A percentile compares a stretch with the other conserved stretches of the same genome.
phyloP scores from a whole-genome alignment of 2,329 filamentous ascomycete genomes.

The Dichotomopilus funicola region DNA sequence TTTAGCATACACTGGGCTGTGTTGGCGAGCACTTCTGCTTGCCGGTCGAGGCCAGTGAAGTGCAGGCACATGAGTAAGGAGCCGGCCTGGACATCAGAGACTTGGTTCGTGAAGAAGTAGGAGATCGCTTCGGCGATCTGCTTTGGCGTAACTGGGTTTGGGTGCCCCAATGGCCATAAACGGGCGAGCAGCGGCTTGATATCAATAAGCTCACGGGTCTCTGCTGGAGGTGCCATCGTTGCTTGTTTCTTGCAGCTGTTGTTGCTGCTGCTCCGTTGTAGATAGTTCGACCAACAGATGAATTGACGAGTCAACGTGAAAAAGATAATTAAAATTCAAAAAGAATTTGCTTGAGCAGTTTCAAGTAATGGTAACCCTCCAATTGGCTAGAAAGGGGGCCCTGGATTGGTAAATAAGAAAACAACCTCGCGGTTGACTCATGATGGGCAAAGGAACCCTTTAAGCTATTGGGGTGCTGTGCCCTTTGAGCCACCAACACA shows the following conservation, averaged over 20 bases:
- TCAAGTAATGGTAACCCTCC: conserved; percentile 1
- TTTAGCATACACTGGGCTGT: conserved; percentile 79
- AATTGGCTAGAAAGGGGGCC: background rate
- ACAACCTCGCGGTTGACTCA: conserved; percentile 17
- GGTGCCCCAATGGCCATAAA: conserved; percentile 54
- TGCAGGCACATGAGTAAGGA: conserved; percentile 86
- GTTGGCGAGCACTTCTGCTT: conserved; percentile 77
- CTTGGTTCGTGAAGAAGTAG: conserved; percentile 81
- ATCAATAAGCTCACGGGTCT: conserved; percentile 32
- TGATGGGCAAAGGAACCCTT: conserved; percentile 4
- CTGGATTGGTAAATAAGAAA: background rate
- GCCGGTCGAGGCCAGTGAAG: conserved; percentile 79
- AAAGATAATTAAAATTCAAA: background rate
- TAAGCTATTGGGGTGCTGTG: background rate
- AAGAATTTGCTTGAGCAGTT: background rate
- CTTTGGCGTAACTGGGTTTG: conserved; percentile 54
- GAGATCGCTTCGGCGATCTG: conserved; percentile 89
- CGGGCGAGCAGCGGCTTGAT: conserved; percentile 69
- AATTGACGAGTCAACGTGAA: too few relatives aligned
- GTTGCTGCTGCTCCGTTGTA: too few relatives aligned
- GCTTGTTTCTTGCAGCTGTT: background rate
- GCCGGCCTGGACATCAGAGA: conserved; percentile 83
- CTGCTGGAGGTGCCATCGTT: conserved; percentile 9
- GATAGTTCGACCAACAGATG: too few relatives aligned
- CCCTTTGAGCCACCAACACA: background rate